Evolutionary conservation across 208 protist genomes (phyloP).

Genomic region (Crithidia acanthocephali): DNA sequence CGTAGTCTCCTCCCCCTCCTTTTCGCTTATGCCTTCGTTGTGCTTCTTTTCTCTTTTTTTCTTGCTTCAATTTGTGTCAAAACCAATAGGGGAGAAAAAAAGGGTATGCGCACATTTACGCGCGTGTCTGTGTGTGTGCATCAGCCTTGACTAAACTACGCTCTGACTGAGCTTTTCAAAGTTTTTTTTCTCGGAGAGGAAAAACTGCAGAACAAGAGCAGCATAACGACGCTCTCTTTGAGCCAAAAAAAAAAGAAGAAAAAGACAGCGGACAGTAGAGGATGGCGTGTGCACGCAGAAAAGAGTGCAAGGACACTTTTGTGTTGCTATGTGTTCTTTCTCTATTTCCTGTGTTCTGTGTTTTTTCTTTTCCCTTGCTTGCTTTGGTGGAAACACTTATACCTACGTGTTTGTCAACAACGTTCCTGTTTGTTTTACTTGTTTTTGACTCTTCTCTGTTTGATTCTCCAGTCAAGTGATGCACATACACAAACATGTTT

Average conservation of each 20-base stretch:
- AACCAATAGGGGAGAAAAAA: constrained; percentile 14
- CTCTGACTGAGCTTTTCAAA: too few relatives aligned
- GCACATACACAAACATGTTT: neutral
- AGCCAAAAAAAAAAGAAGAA: too few relatives aligned
- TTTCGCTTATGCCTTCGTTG: neutral
- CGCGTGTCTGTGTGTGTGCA: too few relatives aligned
- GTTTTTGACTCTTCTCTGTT: neutral
- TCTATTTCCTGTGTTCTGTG: constrained; percentile 22
- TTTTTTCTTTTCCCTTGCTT: neutral
- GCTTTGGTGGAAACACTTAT: neutral
- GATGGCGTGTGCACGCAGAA: too few relatives aligned
- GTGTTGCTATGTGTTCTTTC: constrained; percentile 5
- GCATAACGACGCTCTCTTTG: too few relatives aligned
- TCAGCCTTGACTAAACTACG: too few relatives aligned
- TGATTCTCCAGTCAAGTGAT: neutral
- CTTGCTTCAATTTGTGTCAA: neutral
- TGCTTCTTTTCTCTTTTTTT: neutral
- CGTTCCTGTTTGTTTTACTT: neutral
- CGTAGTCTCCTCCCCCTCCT: neutral
- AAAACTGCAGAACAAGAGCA: too few relatives aligned
- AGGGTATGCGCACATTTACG: neutral
- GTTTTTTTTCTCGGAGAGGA: too few relatives aligned
- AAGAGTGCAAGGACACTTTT: too few relatives aligned
- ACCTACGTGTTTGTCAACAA: neutral
- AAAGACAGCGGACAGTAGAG: too few relatives aligned